Conservation (phyloP, 345 rosid species). For the Populus euphratica region DNA sequence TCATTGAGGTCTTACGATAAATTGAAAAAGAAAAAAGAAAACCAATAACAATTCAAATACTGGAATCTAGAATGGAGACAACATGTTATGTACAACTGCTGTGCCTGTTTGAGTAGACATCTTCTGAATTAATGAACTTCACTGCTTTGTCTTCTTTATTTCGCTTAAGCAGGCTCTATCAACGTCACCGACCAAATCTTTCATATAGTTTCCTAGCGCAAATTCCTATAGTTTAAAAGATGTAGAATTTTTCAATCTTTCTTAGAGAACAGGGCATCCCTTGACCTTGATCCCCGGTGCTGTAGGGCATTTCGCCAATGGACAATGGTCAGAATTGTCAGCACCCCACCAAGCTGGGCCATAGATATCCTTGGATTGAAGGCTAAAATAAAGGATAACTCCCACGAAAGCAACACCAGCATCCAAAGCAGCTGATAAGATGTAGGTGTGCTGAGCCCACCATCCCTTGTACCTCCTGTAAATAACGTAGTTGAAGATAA, state of each 20-base stretch:
- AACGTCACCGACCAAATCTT: no score
- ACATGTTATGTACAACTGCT: no score
- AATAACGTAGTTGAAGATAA: constrained; percentile 60
- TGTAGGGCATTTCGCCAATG: constrained; percentile 58
- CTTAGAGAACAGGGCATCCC: constrained; percentile 57
- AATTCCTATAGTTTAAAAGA: no score
- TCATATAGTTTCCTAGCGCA: no score
- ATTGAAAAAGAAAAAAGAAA: no score
- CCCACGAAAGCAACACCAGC: constrained; percentile 79
- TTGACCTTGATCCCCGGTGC: constrained; percentile 48
- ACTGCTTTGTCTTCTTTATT: no score
- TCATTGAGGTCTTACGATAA: no score
- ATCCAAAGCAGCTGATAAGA: constrained; percentile 72
- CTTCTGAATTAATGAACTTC: no score
- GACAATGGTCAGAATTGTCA: constrained; percentile 48
- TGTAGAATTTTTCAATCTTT: neutral
- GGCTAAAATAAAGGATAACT: constrained; percentile 49
- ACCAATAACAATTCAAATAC: no score
- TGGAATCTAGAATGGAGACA: no score
- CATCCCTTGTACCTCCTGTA: constrained; percentile 55
- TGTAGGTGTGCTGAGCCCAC: constrained; percentile 76
- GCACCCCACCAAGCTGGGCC: constrained; percentile 82
- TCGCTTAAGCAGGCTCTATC: no score
- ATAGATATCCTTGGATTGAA: constrained; percentile 48
- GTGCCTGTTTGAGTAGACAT: no score